These are phyloP conservation scores for Spiromastix sp. DNA, from an alignment of 2,329 filamentous ascomycete genomes.

Conservation along the genomic window DNA sequence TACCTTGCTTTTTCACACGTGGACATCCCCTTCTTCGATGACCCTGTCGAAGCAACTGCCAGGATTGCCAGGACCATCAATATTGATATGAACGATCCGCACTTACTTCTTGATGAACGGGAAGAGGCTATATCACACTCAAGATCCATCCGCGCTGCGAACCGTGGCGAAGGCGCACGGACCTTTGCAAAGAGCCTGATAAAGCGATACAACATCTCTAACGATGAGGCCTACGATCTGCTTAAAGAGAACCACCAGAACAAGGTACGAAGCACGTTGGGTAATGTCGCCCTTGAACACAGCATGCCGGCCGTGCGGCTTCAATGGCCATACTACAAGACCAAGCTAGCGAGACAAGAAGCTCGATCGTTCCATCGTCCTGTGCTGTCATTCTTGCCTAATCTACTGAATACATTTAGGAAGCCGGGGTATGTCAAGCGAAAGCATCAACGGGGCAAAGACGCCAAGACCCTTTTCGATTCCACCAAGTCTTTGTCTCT, in stretches of 20 bases:
- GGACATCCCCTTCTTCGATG: conserved; percentile 62
- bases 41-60: conserved; percentile 64
- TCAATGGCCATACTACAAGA: conserved; percentile 93
- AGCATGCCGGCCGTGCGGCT: conserved; percentile 83
- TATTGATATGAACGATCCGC: conserved; percentile 79
- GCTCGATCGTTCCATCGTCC: conserved; percentile 79
- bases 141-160: conserved; percentile 25
- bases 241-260: conserved; percentile 95
- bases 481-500: conserved; percentile 74
- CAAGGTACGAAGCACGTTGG: conserved; percentile 86
- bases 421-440: conserved; percentile 65
- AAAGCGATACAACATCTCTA: conserved; percentile 87
- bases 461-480: conserved; percentile 66
- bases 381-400: conserved; percentile 59
- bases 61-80: conserved; percentile 67
- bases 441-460: conserved; percentile 71
- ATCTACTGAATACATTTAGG: conserved; percentile 61
- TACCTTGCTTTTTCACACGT: conserved; percentile 46
- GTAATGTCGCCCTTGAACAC: conserved; percentile 88
- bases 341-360: conserved; percentile 62
- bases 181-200: conserved; percentile 63
- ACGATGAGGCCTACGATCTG: conserved; percentile 89
- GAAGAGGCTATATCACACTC: conserved; percentile 49
- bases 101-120: conserved; percentile 71
- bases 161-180: conserved; percentile 52